Evolutionary conservation across 139 green algal species (phyloP), one percentile per base, ranked within the genome.

Genomic region (Coccomyxa sp.): DNA sequence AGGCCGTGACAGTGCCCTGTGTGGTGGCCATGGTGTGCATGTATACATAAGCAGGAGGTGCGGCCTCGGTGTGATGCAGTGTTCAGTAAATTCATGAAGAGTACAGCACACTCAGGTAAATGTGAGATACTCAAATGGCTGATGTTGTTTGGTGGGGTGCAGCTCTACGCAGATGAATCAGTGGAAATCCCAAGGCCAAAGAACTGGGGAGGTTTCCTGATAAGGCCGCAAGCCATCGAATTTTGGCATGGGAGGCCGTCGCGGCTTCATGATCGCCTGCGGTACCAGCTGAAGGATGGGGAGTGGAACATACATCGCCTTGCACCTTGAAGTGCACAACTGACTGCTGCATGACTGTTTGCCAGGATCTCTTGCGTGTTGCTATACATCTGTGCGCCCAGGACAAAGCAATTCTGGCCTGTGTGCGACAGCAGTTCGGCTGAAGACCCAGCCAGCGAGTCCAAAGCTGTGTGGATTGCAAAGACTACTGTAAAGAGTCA

Each of bases 171-270:
- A 14, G 85, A 88, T 63, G 82, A 83, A 66, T 38, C 32, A 16
- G 57, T 76, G 23, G 82, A 85, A 1, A 89, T 96, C 60, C 91
- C 92, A n/a, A 88, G 90, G 77, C 93, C 93, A 23, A 77, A 87
- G 12, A 88, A 95, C 81, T 98, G 95, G 95, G 95, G 95, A 12
- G 95, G 95, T 51, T 98, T 91, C 82, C 80, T 94, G 31, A 83
- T 98, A 38, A 82, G 86, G 12, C 95, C 95, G 9, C 77, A 83
- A 0, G 23, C 23, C 0, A 83, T 98, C 9, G 95, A 98, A 86
- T 98, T 98, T 79, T 98, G 95, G 95, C 93, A 98, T 86, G 95
- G 95, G 13, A 86, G 92, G 31, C 86, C 89, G 57, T 90, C 79
- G 28, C 90, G 95, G 21, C 86, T 98, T 84, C 95, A 98, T 81